Percentiles rank a stretch among this genome's conserved stretches.
Conservation (phyloP, 306 rosid genomes). For the Rosa lucieae region DNA sequence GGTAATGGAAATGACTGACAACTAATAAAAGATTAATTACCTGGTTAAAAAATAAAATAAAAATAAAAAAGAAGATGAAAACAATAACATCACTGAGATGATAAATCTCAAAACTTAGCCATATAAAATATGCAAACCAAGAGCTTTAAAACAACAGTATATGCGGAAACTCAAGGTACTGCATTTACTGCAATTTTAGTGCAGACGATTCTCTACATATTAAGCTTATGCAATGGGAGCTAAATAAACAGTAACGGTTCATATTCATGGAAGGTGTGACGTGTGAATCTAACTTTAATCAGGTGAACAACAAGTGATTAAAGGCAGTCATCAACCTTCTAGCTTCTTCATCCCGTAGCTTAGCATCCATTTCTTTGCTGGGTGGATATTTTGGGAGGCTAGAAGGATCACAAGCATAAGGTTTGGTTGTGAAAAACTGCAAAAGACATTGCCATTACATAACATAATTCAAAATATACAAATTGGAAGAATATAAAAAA, state of each 20-base stretch:
- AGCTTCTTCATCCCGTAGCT: constrained; percentile 94
- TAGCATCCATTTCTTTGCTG: constrained; percentile 99
- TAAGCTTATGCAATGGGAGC: not conserved
- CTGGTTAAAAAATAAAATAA: not conserved
- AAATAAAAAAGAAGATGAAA: constrained; percentile 1
- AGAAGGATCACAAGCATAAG: constrained; percentile 96
- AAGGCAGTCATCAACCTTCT: constrained; percentile 63
- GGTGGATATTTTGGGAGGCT: constrained; percentile 99
- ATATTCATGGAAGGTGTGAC: not conserved
- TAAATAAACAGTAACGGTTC: not conserved
- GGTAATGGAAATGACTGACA: not conserved
- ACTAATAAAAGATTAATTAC: not conserved
- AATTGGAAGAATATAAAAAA: not conserved
- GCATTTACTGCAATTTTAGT: not conserved
- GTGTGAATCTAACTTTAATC: constrained; percentile 8
- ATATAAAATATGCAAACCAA: not conserved
- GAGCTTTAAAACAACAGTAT: not conserved
- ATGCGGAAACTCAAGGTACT: not conserved
- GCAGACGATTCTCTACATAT: not conserved
- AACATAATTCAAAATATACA: not conserved
- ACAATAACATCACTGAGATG: not conserved
- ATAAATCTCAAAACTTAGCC: not conserved
- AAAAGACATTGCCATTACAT: constrained; percentile 30
- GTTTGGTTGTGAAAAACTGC: constrained; percentile 89
- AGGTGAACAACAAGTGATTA: constrained; percentile 22